Evolutionary conservation across 2,329 filamentous ascomycete species (phyloP).

Genomic region (Phyllosticta paracitricarpa): DNA sequence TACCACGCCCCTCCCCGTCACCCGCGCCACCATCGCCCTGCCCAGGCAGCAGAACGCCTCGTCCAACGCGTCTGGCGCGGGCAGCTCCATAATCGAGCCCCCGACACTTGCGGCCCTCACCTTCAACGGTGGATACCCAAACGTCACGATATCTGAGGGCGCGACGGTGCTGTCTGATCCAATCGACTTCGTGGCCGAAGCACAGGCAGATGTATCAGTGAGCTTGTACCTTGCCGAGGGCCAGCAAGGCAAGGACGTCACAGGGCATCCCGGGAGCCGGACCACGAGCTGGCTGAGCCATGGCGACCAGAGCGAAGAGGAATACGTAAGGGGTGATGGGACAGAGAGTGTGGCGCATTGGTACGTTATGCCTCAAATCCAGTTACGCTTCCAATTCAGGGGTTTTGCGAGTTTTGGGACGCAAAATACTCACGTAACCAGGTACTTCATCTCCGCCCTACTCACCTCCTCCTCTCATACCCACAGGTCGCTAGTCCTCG

Average conservation of each 20-base stretch:
- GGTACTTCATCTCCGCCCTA: slow-evolving; percentile 42
- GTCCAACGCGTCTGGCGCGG: slow-evolving; percentile 36
- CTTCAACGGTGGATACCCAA: slow-evolving; percentile 43
- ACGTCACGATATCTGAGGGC: slow-evolving; percentile 45
- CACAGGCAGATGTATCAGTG: slow-evolving; percentile 37
- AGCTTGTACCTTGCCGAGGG: slow-evolving; percentile 49
- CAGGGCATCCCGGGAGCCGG: slow-evolving; percentile 54
- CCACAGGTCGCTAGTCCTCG: slow-evolving; percentile 41
- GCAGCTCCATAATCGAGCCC: slow-evolving; percentile 43
- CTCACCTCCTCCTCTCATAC: slow-evolving; percentile 38
- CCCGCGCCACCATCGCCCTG: slow-evolving; percentile 47
- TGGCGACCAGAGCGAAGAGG: slow-evolving; percentile 46
- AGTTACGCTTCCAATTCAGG: neutral
- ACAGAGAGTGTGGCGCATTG: slow-evolving; percentile 34
- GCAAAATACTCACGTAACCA: neutral
- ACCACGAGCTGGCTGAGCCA: slow-evolving; percentile 51
- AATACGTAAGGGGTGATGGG: slow-evolving; percentile 34
- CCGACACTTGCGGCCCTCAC: slow-evolving; percentile 45
- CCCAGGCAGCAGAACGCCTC: slow-evolving; percentile 22
- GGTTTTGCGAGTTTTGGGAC: neutral
- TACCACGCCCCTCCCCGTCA: slow-evolving; percentile 45
- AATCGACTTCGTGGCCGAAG: neutral
- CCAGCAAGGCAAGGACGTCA: slow-evolving; percentile 48
- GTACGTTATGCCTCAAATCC: slow-evolving; percentile 16
- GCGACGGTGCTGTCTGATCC: slow-evolving; percentile 53